A percentile compares a stretch with the other conserved stretches of the same genome.
These are phyloP conservation scores for Dendrocalamus sinicus DNA, from an alignment of 176 grass and related monocot genomes.

Conservation along the genomic window DNA sequence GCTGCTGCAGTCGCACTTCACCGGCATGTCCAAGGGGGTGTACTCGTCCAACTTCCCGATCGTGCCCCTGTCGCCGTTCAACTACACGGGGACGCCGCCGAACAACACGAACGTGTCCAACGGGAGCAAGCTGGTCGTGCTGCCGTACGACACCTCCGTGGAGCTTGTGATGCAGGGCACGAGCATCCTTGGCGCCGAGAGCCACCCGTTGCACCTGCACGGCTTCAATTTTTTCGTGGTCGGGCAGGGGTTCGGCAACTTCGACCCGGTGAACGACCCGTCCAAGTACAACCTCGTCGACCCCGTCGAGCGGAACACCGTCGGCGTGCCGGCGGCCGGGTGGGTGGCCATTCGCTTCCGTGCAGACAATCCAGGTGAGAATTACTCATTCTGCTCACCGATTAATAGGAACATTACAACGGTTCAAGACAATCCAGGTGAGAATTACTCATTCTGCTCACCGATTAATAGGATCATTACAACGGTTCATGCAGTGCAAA, in stretches of 20 bases:
- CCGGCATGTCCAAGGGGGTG: conserved; percentile 54
- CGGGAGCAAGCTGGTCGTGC: conserved; percentile 64
- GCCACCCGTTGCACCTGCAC: conserved; percentile 77
- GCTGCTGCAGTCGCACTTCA: conserved; percentile 74
- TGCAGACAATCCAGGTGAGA: conserved; percentile 69
- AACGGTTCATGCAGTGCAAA: not conserved
- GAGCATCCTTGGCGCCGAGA: conserved; percentile 58
- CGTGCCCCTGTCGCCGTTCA: conserved; percentile 56
- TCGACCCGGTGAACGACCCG: conserved; percentile 48
- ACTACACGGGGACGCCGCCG: conserved; percentile 68
- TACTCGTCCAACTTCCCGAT: conserved; percentile 61
- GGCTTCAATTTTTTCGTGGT: conserved; percentile 80
- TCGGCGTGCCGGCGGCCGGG: conserved; percentile 59
- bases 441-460: not conserved
- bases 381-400: not conserved
- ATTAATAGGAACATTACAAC: not conserved
- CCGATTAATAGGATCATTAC: not conserved
- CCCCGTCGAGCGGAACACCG: conserved; percentile 73
- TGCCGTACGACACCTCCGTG: conserved; percentile 53
- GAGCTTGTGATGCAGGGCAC: conserved; percentile 80
- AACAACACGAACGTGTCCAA: conserved; percentile 65
- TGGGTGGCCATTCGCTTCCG: conserved; percentile 77
- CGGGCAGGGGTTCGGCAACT: conserved; percentile 75
- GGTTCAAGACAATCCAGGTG: conserved; percentile 60
- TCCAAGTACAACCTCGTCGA: conserved; percentile 76